phyloP scores from a whole-genome alignment of 495 filamentous ascomycete genomes.

The Aspergillus taichungensis region DNA sequence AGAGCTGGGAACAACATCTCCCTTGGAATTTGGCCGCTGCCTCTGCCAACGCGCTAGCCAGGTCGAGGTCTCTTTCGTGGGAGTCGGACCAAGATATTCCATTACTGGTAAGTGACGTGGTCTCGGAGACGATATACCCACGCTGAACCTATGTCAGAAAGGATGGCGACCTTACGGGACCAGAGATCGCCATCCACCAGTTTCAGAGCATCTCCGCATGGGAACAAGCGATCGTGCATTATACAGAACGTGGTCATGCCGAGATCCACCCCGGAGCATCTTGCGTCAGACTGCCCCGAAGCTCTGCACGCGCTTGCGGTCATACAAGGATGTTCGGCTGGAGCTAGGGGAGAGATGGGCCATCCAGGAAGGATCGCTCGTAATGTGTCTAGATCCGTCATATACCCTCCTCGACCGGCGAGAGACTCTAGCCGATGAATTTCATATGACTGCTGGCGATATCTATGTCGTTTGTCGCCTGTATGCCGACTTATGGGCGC shows the following conservation, averaged over 20 bases:
- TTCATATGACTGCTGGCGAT: slow-evolving; percentile 17
- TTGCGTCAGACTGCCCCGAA: slow-evolving; percentile 8
- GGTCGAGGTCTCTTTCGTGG: background rate
- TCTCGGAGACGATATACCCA: background rate
- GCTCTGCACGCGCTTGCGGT: slow-evolving; percentile 15
- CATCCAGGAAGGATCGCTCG: slow-evolving; percentile 25
- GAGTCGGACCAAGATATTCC: slow-evolving; percentile 4
- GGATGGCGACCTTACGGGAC: background rate
- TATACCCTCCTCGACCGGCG: slow-evolving; percentile 13
- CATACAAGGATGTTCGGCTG: slow-evolving; percentile 20
- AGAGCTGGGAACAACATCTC: background rate
- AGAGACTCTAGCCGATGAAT: slow-evolving; percentile 15
- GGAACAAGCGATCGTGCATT: too few relatives aligned
- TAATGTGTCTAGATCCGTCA: slow-evolving; percentile 17
- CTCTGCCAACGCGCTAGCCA: background rate
- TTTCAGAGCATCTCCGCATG: too few relatives aligned
- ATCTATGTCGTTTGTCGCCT: slow-evolving; percentile 20
- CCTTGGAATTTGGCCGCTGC: slow-evolving; percentile 1
- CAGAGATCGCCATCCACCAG: background rate
- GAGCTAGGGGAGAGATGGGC: slow-evolving; percentile 14
- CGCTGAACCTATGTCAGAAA: background rate
- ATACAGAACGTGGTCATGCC: background rate
- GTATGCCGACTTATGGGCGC: slow-evolving; percentile 26
- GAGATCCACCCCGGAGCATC: background rate
- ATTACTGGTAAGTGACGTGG: slow-evolving; percentile 7